These are phyloP conservation scores for Hypsizygus ulmarius DNA, from an alignment of 1,284 basidiomycete genomes.

Conservation along the genomic window DNA sequence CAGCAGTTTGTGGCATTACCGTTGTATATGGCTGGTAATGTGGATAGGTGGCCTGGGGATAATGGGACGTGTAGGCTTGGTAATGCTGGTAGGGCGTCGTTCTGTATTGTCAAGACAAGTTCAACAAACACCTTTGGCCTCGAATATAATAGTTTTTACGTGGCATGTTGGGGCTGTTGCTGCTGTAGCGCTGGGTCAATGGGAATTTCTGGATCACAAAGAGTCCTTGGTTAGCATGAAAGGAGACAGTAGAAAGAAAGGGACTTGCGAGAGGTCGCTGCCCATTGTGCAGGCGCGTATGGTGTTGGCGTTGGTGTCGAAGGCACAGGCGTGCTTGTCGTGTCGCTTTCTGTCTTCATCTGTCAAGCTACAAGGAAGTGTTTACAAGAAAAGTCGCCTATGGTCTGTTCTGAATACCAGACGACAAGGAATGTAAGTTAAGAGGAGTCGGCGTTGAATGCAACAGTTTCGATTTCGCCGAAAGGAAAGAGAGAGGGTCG, in stretches of 20 bases:
- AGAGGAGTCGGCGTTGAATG: background rate
- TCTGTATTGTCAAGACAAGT: conserved; percentile 23
- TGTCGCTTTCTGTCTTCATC: conserved; percentile 23
- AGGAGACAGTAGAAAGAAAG: background rate
- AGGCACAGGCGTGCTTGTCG: conserved; percentile 10
- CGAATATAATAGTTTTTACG: conserved; percentile 33
- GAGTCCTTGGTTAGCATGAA: background rate
- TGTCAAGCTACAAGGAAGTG: background rate
- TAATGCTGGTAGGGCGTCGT: conserved; percentile 42
- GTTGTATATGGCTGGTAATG: conserved; percentile 53
- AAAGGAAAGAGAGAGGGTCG: background rate
- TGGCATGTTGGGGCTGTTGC: conserved; percentile 45
- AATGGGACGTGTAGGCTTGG: conserved; percentile 44
- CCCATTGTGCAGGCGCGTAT: conserved; percentile 35
- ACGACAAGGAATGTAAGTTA: no score
- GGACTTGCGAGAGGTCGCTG: conserved; percentile 29
- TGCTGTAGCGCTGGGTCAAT: conserved; percentile 70
- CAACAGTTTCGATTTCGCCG: no score
- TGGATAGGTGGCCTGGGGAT: conserved; percentile 49
- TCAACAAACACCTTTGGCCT: conserved; percentile 19
- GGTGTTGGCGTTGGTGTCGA: conserved; percentile 26
- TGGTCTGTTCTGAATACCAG: no score
- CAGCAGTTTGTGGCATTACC: conserved; percentile 17
- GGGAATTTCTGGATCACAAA: conserved; percentile 46
- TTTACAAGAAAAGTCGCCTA: no score